phyloP scores from a whole-genome alignment of 495 filamentous ascomycete genomes.

The Lentithecium fluviatile region DNA sequence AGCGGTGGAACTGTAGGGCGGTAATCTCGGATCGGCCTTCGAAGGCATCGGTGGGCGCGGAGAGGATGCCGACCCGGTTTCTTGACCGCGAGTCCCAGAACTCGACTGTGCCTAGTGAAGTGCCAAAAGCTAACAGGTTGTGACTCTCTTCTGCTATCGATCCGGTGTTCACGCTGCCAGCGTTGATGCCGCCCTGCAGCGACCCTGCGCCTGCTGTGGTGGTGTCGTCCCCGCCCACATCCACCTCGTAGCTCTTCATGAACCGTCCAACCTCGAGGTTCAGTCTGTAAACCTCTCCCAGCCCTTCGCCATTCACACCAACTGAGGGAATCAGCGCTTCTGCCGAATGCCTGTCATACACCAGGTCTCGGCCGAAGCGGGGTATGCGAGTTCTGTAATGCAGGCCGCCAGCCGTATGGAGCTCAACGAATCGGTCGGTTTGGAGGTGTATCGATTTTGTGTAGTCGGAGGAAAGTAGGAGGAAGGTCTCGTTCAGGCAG shows the following conservation, averaged over 20 bases:
- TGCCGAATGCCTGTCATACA: slow-evolving; percentile 79
- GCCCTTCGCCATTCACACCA: slow-evolving; percentile 77
- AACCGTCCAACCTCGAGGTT: slow-evolving; percentile 90
- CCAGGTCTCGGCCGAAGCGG: slow-evolving; percentile 85
- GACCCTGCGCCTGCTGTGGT: slow-evolving; percentile 62
- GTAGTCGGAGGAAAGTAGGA: slow-evolving; percentile 89
- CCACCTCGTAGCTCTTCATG: slow-evolving; percentile 76
- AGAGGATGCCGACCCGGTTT: slow-evolving; percentile 73
- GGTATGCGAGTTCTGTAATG: slow-evolving; percentile 87
- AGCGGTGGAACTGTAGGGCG: slow-evolving; percentile 78
- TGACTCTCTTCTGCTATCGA: slow-evolving; percentile 89
- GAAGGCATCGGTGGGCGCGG: slow-evolving; percentile 43
- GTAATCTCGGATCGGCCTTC: slow-evolving; percentile 71
- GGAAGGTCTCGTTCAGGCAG: slow-evolving; percentile 89
- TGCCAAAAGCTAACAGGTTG: slow-evolving; percentile 89
- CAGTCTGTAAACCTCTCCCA: slow-evolving; percentile 87
- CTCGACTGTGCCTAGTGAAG: slow-evolving; percentile 91
- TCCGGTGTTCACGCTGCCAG: slow-evolving; percentile 83
- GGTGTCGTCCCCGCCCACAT: slow-evolving; percentile 80
- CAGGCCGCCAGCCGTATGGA: slow-evolving; percentile 86
- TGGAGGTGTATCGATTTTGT: slow-evolving; percentile 94
- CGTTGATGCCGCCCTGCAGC: slow-evolving; percentile 77
- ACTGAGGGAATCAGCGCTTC: slow-evolving; percentile 87
- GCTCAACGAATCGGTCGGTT: slow-evolving; percentile 84
- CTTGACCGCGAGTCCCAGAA: slow-evolving; percentile 90